phyloP scores from a whole-genome alignment of 345 rosid species.

The Hibiscus mutabilis region DNA sequence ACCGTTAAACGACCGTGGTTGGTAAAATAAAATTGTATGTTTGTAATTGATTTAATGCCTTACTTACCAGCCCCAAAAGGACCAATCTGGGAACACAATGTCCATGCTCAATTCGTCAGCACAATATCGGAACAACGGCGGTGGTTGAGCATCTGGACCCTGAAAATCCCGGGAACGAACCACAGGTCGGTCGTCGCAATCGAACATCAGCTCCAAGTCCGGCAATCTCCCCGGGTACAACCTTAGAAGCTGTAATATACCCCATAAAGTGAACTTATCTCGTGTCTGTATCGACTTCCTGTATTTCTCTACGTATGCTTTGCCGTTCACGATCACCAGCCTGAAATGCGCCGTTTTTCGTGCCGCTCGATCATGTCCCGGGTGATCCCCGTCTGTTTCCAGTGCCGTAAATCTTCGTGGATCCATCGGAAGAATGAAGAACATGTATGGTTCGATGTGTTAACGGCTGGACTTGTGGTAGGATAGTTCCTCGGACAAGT shows the following conservation, averaged over 20 bases:
- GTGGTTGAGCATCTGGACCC: conserved; percentile 34
- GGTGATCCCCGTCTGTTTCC: conserved; percentile 57
- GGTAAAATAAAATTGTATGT: neutral
- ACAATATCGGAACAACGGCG: conserved; percentile 66
- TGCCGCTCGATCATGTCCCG: conserved; percentile 48
- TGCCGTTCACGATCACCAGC: conserved; percentile 48
- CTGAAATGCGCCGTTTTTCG: conserved; percentile 52
- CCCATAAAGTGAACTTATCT: conserved; percentile 59
- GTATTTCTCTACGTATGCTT: conserved; percentile 51
- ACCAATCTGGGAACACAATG: conserved; percentile 77
- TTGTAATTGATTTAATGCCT: neutral
- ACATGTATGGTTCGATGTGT: conserved; percentile 27
- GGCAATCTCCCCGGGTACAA: conserved; percentile 61
- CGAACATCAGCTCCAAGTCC: conserved; percentile 68
- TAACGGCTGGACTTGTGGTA: conserved; percentile 6
- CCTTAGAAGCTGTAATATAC: conserved; percentile 63
- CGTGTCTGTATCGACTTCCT: conserved; percentile 41
- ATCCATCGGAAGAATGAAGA: conserved; percentile 73
- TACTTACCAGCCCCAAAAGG: conserved; percentile 82
- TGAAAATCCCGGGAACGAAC: conserved; percentile 28
- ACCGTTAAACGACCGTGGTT: no score
- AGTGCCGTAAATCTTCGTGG: conserved; percentile 67
- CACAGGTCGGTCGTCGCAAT: conserved; percentile 47
- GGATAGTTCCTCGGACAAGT: conserved; percentile 32
- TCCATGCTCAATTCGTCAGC: conserved; percentile 44